A percentile compares a stretch with the other conserved stretches of the same genome.
phyloP scores from a whole-genome alignment of 768 basidiomycete genomes.

The Suillus discolor region DNA sequence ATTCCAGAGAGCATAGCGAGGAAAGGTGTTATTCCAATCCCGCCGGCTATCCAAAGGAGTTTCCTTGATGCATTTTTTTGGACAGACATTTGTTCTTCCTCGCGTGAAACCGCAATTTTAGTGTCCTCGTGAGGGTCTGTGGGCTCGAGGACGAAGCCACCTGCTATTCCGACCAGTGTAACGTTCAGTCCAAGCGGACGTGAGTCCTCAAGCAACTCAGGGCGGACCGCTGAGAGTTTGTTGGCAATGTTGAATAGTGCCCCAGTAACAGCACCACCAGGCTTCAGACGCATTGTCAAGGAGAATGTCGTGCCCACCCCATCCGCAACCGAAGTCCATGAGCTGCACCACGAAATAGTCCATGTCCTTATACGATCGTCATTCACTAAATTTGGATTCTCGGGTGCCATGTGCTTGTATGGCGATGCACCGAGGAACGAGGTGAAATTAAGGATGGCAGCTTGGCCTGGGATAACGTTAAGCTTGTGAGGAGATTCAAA shows the following conservation, averaged over 20 bases:
- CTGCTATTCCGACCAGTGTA: constrained; percentile 52
- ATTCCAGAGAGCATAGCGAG: constrained; percentile 49
- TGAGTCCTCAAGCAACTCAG: constrained; percentile 44
- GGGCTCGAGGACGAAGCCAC: constrained; percentile 46
- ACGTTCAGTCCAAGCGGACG: constrained; percentile 42
- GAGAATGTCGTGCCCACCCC: constrained; percentile 28
- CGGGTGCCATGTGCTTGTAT: constrained; percentile 58
- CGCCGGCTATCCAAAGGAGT: constrained; percentile 61
- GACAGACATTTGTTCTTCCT: not conserved
- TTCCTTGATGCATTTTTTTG: constrained; percentile 14
- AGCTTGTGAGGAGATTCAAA: constrained; percentile 42
- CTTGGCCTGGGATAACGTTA: constrained; percentile 49
- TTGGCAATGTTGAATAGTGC: constrained; percentile 52
- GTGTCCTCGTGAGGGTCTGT: constrained; percentile 2
- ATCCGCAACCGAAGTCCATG: constrained; percentile 15
- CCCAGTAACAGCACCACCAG: constrained; percentile 55
- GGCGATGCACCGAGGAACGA: constrained; percentile 47
- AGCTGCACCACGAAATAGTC: constrained; percentile 49
- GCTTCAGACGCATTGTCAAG: constrained; percentile 61
- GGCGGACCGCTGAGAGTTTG: constrained; percentile 41
- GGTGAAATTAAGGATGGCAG: constrained; percentile 56
- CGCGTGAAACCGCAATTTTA: not conserved
- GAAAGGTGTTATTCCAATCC: constrained; percentile 70
- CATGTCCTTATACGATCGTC: constrained; percentile 69
- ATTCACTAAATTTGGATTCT: constrained; percentile 53